phyloP scores from a whole-genome alignment of 2,329 filamentous ascomycete species.

The Alternaria ventricosa region DNA sequence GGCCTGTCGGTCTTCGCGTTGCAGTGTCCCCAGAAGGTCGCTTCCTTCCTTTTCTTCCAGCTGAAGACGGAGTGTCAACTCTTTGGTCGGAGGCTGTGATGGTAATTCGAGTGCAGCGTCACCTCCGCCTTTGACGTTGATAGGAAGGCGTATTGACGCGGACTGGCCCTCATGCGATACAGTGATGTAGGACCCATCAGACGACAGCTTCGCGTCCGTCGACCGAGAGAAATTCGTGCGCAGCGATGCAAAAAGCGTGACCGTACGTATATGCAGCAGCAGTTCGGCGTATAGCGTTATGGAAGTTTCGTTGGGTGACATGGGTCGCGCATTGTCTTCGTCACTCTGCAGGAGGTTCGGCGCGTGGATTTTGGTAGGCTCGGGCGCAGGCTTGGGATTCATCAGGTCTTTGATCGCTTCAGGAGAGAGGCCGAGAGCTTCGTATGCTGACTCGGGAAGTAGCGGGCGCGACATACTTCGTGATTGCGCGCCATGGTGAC shows the following conservation, averaged over 20 bases:
- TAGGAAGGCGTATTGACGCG: slow-evolving; percentile 56
- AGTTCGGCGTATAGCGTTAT: slow-evolving; percentile 64
- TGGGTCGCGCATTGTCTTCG: slow-evolving; percentile 27
- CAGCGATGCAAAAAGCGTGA: slow-evolving; percentile 63
- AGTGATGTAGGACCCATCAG: slow-evolving; percentile 52
- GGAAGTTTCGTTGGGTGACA: slow-evolving; percentile 38
- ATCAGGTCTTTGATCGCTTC: slow-evolving; percentile 42
- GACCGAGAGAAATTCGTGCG: slow-evolving; percentile 51
- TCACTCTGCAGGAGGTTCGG: slow-evolving; percentile 42
- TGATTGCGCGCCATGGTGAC: slow-evolving; percentile 34
- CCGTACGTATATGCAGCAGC: slow-evolving; percentile 65
- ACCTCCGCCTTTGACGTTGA: slow-evolving; percentile 52
- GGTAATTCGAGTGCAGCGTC: slow-evolving; percentile 60
- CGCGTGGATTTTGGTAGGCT: slow-evolving; percentile 30
- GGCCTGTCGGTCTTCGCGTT: slow-evolving; percentile 40
- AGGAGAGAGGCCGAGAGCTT: slow-evolving; percentile 41
- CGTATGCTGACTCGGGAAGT: slow-evolving; percentile 47
- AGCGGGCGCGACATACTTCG: slow-evolving; percentile 40
- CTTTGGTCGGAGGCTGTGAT: slow-evolving; percentile 52
- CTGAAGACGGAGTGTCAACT: slow-evolving; percentile 62
- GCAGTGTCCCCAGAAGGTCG: slow-evolving; percentile 35
- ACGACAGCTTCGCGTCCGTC: slow-evolving; percentile 54
- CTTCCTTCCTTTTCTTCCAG: slow-evolving; percentile 53
- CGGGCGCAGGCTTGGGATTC: slow-evolving; percentile 33
- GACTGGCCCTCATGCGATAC: slow-evolving; percentile 55